These are phyloP conservation scores for Auxenochlorella protothecoides DNA, from an alignment of 139 green algal genomes.

Conservation along the genomic window DNA sequence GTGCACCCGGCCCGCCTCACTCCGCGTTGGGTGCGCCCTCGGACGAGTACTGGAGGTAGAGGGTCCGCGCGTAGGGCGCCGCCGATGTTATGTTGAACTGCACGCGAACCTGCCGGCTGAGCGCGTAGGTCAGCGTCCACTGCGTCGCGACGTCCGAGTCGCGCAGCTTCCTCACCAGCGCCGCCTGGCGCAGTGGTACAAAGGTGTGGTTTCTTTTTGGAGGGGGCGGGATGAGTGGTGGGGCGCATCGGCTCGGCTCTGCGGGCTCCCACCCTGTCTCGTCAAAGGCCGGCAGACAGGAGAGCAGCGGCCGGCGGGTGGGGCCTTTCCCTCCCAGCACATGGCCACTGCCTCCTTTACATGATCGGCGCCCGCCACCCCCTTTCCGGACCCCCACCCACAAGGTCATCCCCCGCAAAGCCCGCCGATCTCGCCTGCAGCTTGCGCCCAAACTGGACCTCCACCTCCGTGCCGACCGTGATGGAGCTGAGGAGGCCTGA, in stretches of 20 bases:
- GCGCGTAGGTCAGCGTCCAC: conserved; percentile 72
- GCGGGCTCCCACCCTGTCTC: too few relatives aligned
- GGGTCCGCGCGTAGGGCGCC: conserved; percentile 45
- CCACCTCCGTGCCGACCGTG: conserved; percentile 78
- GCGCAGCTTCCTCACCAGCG: conserved; percentile 66
- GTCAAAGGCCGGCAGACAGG: too few relatives aligned
- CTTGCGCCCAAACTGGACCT: conserved; percentile 68
- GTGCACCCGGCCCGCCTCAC: too few relatives aligned
- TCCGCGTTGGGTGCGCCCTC: too few relatives aligned
- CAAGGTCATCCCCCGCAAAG: too few relatives aligned
- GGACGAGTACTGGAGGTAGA: conserved; percentile 18
- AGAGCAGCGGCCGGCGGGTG: too few relatives aligned
- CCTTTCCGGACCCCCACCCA: too few relatives aligned
- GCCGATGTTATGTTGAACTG: conserved; percentile 62
- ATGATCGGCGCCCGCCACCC: too few relatives aligned
- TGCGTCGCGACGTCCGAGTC: conserved; percentile 64
- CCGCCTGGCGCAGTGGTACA: conserved; percentile 31
- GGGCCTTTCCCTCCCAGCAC: too few relatives aligned
- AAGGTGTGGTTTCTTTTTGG: neutral
- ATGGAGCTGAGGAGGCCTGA: conserved; percentile 37
- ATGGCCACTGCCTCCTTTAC: too few relatives aligned
- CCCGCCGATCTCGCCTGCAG: conserved; percentile 23
- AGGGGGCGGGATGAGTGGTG: neutral
- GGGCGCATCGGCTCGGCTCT: neutral
- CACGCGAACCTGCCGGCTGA: conserved; percentile 69